A percentile compares a stretch with the other conserved stretches of the same genome.
These are phyloP conservation scores for Candida tallmaniae DNA, from an alignment of 805 yeast genomes.

Conservation along the genomic window DNA sequence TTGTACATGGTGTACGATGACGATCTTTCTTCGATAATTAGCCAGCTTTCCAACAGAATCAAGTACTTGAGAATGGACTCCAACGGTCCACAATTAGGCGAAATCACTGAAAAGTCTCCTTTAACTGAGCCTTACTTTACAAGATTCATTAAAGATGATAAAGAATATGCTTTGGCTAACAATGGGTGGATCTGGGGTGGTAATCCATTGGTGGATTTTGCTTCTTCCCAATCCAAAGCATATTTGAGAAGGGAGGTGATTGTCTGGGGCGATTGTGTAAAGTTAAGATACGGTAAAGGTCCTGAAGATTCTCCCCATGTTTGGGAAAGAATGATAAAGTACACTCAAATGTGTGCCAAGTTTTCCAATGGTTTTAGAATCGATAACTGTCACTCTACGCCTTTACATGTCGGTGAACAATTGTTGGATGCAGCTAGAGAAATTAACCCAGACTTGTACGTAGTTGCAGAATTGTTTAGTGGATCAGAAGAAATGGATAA, in stretches of 20 bases:
- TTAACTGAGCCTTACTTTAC: constrained; percentile 88
- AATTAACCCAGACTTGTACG: constrained; percentile 80
- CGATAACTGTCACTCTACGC: constrained; percentile 96
- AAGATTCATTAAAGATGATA: constrained; percentile 53
- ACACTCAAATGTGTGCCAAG: constrained; percentile 66
- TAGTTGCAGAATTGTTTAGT: constrained; percentile 90
- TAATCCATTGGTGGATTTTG: constrained; percentile 89
- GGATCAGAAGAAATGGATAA: constrained; percentile 92
- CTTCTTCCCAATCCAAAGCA: constrained; percentile 71
- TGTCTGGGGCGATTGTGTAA: constrained; percentile 97
- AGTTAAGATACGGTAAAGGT: constrained; percentile 74
- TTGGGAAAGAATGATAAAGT: constrained; percentile 84
- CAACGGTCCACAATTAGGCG: constrained; percentile 79
- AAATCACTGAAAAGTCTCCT: constrained; percentile 46
- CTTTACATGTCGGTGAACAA: constrained; percentile 88
- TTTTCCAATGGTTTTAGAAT: constrained; percentile 85
- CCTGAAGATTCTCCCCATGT: constrained; percentile 83
- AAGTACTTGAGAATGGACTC: constrained; percentile 71
- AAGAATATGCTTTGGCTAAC: constrained; percentile 73
- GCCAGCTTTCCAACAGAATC: constrained; percentile 72
- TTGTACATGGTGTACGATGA: constrained; percentile 71
- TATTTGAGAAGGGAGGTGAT: constrained; percentile 89
- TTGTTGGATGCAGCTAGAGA: constrained; percentile 83
- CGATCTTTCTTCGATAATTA: constrained; percentile 61
- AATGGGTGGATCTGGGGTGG: constrained; percentile 99